Evolutionary conservation across 768 basidiomycete species (phyloP).

Genomic region (Amanita polypyramis): DNA sequence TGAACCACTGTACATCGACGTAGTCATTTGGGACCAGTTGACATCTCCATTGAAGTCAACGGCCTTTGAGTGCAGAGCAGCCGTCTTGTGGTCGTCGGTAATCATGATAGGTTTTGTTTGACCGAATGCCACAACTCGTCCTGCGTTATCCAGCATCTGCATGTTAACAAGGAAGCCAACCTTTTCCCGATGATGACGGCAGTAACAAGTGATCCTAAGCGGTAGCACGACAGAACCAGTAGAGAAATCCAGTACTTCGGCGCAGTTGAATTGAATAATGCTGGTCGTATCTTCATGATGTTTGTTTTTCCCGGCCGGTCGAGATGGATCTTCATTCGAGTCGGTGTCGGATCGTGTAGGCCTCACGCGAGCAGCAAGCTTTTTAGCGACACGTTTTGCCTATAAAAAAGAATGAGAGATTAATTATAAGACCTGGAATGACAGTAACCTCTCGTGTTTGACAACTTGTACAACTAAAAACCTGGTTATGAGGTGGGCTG

Average conservation of each 20-base stretch:
- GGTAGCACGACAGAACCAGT: constrained; percentile 84
- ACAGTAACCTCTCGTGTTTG: constrained; percentile 65
- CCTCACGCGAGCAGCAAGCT: constrained; percentile 74
- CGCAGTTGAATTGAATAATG: constrained; percentile 94
- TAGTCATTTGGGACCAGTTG: constrained; percentile 38
- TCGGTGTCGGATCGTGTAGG: constrained; percentile 73
- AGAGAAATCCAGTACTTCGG: constrained; percentile 81
- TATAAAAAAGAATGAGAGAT: constrained; percentile 18
- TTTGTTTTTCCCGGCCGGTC: constrained; percentile 32
- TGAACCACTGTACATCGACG: constrained; percentile 18
- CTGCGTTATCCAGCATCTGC: constrained; percentile 69
- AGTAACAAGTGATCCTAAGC: constrained; percentile 94
- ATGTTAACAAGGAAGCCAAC: constrained; percentile 89
- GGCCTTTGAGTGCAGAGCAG: constrained; percentile 21
- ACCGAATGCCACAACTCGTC: constrained; percentile 73
- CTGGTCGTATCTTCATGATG: constrained; percentile 61
- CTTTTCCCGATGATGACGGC: constrained; percentile 97
- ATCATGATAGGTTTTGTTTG: constrained; percentile 92
- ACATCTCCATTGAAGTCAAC: constrained; percentile 28
- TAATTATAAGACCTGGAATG: background rate
- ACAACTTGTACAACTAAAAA: constrained; percentile 81
- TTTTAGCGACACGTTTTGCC: constrained; percentile 86
- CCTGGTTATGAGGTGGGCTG: constrained; percentile 64
- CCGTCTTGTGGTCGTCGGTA: constrained; percentile 97
- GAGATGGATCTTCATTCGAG: constrained; percentile 41